Evolutionary conservation across 306 rosid genomes (phyloP).

Genomic region (Cercis canadensis): DNA sequence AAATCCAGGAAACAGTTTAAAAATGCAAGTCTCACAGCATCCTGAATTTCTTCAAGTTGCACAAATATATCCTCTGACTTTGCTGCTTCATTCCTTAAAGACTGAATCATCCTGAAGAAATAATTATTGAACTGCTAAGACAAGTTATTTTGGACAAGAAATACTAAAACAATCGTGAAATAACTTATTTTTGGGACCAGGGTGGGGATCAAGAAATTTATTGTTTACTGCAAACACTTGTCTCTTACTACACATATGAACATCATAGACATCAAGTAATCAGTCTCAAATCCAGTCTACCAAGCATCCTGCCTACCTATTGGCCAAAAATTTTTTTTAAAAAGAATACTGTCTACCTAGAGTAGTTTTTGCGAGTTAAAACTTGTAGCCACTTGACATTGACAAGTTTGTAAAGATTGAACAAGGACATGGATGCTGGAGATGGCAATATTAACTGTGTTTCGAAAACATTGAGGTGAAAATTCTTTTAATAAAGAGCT

Average conservation of each 20-base stretch:
- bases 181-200: conserved; percentile 1
- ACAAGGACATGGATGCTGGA: neutral
- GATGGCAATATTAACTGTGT: neutral
- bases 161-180: conserved; percentile 27
- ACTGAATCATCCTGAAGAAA: conserved; percentile 78
- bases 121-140: conserved; percentile 36
- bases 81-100: conserved; percentile 80
- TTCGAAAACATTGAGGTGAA: too few relatives aligned
- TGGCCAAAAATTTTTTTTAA: too few relatives aligned
- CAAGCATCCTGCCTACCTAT: too few relatives aligned
- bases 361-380: too few relatives aligned
- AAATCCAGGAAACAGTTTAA: conserved; percentile 93
- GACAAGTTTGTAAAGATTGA: neutral
- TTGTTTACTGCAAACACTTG: conserved; percentile 11
- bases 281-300: too few relatives aligned
- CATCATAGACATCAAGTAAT: too few relatives aligned
- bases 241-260: too few relatives aligned
- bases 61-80: conserved; percentile 84
- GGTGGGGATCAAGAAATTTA: neutral
- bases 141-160: conserved; percentile 16
- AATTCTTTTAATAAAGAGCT: too few relatives aligned
- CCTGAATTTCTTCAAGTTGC: conserved; percentile 93
- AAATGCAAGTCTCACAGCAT: conserved; percentile 94
- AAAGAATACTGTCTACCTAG: too few relatives aligned
- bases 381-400: neutral